Percentiles rank a stretch among this genome's conserved stretches.
phyloP scores from a whole-genome alignment of 306 rosid species.

The Luffa aegyptiaca region DNA sequence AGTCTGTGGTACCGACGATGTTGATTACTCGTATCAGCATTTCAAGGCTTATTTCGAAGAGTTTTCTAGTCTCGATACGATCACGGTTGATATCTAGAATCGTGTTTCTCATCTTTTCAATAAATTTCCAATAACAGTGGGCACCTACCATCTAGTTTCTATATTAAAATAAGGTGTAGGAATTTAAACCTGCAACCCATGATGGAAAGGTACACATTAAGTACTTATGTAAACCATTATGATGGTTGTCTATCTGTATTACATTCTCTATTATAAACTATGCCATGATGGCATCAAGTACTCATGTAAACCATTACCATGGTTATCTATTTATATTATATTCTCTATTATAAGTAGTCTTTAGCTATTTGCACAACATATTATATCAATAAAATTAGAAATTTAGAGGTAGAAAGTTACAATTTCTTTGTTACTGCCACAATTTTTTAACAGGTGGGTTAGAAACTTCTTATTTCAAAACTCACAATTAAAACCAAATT shows the following conservation, averaged over 20 bases:
- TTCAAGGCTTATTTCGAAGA: constrained; percentile 76
- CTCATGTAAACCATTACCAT: too few relatives aligned
- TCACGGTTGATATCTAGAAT: constrained; percentile 40
- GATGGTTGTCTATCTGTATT: background rate
- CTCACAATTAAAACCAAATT: too few relatives aligned
- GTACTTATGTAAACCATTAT: background rate
- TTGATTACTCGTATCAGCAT: constrained; percentile 58
- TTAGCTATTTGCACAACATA: background rate
- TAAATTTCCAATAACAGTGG: background rate
- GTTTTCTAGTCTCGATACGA: constrained; percentile 46
- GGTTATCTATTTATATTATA: background rate
- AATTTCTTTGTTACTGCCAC: too few relatives aligned
- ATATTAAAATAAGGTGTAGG: background rate
- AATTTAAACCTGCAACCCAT: background rate
- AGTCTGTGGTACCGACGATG: constrained; percentile 80
- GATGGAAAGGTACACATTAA: background rate
- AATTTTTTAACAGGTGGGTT: too few relatives aligned
- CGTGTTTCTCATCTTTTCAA: background rate
- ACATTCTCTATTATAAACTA: background rate
- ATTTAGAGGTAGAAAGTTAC: too few relatives aligned
- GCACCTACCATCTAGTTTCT: background rate
- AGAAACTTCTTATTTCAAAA: too few relatives aligned
- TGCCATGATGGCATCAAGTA: too few relatives aligned
- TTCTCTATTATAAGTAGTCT: background rate
- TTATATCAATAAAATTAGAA: too few relatives aligned